Conservation (phyloP, 345 rosid species). For the Xanthoceras sorbifolium region DNA sequence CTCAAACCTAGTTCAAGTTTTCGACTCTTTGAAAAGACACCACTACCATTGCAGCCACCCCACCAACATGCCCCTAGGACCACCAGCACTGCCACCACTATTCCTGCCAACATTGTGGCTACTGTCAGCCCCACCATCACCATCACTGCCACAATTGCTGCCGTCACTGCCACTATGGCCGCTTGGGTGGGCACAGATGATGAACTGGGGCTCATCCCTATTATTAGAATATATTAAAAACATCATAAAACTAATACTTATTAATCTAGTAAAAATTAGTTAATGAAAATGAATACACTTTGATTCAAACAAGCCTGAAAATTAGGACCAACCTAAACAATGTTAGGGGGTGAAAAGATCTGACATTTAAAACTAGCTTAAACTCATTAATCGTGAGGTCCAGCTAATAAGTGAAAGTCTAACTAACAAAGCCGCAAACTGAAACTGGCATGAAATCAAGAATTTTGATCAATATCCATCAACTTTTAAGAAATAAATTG, state of each 20-base stretch:
- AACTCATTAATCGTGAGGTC: neutral
- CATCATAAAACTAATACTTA: slow-evolving; percentile 27
- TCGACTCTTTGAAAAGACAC: slow-evolving; percentile 63
- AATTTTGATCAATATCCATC: neutral
- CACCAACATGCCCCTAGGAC: slow-evolving; percentile 80
- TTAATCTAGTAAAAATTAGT: slow-evolving; percentile 8
- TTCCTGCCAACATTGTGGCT: slow-evolving; percentile 64
- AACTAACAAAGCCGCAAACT: neutral
- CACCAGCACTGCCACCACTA: slow-evolving; percentile 72
- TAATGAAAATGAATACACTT: slow-evolving; percentile 16
- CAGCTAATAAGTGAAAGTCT: neutral
- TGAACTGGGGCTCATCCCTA: slow-evolving; percentile 89
- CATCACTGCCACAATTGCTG: slow-evolving; percentile 74
- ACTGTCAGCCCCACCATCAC: slow-evolving; percentile 67
- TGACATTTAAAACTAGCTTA: neutral
- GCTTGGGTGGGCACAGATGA: slow-evolving; percentile 76
- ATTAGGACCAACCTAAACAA: neutral
- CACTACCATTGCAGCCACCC: slow-evolving; percentile 74
- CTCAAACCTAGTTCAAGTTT: slow-evolving; percentile 64
- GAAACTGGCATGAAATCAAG: neutral
- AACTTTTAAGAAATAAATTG: neutral
- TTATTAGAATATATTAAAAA: slow-evolving; percentile 67
- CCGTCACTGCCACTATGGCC: slow-evolving; percentile 70
- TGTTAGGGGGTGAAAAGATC: neutral
- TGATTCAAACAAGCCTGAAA: neutral